These are phyloP conservation scores for Melaleuca quinquenervia DNA, from an alignment of 345 rosid genomes.

Conservation along the genomic window DNA sequence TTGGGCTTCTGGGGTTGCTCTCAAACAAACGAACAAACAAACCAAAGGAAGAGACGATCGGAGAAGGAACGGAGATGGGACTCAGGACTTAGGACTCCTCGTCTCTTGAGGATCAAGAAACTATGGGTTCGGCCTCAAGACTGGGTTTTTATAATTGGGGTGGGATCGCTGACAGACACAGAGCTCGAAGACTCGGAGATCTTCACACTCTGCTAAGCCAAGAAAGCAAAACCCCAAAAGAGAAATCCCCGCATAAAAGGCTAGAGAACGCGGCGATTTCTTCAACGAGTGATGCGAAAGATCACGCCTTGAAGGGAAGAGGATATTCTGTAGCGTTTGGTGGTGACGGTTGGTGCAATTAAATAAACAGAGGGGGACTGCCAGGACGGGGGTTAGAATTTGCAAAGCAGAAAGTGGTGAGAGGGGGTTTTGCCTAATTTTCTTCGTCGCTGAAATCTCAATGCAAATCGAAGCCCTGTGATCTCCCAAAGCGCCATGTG, in stretches of 20 bases:
- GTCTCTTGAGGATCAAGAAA: background rate
- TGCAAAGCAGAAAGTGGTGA: background rate
- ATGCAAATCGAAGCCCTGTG: conserved; percentile 1
- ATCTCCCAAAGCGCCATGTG: conserved; percentile 10
- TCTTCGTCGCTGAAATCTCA: conserved; percentile 13
- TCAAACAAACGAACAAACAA: background rate
- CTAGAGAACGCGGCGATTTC: background rate
- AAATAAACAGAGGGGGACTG: background rate
- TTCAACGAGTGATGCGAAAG: background rate
- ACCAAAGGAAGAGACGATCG: background rate
- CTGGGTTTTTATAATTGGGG: background rate
- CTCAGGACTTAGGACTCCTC: background rate
- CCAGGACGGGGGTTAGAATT: background rate
- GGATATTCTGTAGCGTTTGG: background rate
- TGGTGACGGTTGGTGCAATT: background rate
- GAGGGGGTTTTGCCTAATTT: background rate
- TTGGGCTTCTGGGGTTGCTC: background rate
- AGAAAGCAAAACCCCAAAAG: background rate
- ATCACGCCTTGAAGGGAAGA: background rate
- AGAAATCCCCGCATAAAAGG: background rate
- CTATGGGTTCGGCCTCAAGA: background rate
- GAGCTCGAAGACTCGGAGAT: background rate
- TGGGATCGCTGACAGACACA: background rate
- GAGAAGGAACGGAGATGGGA: background rate
- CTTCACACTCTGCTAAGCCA: background rate